Base-by-base conservation (phyloP, 805 yeast species). In the Candida loeiensis region DNA sequence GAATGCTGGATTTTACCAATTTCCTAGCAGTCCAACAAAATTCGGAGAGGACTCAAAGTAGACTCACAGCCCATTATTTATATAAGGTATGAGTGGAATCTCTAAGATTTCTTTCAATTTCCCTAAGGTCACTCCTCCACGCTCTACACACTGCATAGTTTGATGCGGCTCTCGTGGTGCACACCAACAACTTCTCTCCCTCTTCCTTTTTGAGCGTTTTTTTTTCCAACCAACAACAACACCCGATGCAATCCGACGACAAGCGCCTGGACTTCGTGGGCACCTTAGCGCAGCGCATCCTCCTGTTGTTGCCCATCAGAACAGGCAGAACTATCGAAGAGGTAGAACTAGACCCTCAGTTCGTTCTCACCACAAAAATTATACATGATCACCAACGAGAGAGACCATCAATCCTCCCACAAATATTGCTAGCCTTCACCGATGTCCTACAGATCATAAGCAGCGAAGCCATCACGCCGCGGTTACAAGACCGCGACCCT, bases 311-410 rank as follows among this genome's bases (percentile, higher is more conserved):
- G 17, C 73, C 74, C 13, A 58, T 53, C 46, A 49, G 66, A 20
- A 61, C 71, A 1, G 71, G 73, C n/a, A 56, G 58, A 43, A 48
- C 64, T 3, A 43, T 64, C 8, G 59, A 59, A 8, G 73, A 69
- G 41, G 69, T 68, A 6, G 73, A 68, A 50, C 50, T 66, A 31
- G 63, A 67, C 40, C 64, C 69, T 2, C 73, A 67, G 44, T 69
- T 59, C 42, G 41, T 59, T 15, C 47, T 53, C 18, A 60, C 72
- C 15, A 59, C 57, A 18, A 48, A 55, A 22, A 54, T 66, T 29
- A 50, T 68, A 18, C 32, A 61, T 12, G 47, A 47, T 20, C 52
- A 48, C 36, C 53, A 39, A 11, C 36, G 30, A 4, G 35, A 36
- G 12, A 34, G 28, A 22, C 47, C 49, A n/a, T 14, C 28, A 12